phyloP scores from a whole-genome alignment of 768 basidiomycete genomes.

The Lactarius sp. region DNA sequence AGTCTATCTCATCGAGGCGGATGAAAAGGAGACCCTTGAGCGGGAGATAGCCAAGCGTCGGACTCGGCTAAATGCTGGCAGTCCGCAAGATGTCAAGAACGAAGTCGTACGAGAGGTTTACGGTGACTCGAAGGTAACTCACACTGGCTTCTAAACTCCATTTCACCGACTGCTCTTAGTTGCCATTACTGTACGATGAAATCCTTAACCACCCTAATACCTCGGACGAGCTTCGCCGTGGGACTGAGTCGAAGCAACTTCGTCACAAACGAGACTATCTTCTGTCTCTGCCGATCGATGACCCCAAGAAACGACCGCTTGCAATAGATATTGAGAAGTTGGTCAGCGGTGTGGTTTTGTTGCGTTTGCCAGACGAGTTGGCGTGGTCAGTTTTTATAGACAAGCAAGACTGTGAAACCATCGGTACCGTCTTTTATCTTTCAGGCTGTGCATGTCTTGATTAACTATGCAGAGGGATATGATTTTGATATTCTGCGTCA shows the following conservation, averaged over 20 bases:
- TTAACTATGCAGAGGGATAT: constrained; percentile 49
- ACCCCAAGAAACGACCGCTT: constrained; percentile 41
- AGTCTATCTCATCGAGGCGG: constrained; percentile 52
- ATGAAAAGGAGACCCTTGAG: constrained; percentile 53
- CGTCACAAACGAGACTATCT: constrained; percentile 58
- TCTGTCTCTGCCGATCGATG: constrained; percentile 47
- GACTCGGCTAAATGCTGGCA: constrained; percentile 64
- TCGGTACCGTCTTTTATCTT: constrained; percentile 45
- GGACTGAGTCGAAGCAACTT: constrained; percentile 72
- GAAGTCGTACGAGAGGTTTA: constrained; percentile 67
- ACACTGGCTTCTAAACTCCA: neutral
- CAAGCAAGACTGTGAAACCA: constrained; percentile 56
- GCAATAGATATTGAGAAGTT: constrained; percentile 66
- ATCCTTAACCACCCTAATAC: constrained; percentile 79
- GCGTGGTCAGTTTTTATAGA: constrained; percentile 83
- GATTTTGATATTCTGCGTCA: constrained; percentile 50
- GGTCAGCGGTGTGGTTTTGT: constrained; percentile 66
- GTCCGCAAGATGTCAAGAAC: constrained; percentile 51
- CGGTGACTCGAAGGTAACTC: constrained; percentile 51
- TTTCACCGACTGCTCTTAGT: constrained; percentile 36
- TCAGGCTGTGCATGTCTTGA: constrained; percentile 10
- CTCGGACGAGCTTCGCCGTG: constrained; percentile 71
- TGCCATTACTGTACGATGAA: constrained; percentile 70
- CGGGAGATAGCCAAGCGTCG: constrained; percentile 75
- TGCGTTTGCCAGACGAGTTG: constrained; percentile 70